A percentile compares a stretch with the other conserved stretches of the same genome.
Evolutionary conservation across 441 rosid genomes (phyloP).

Genomic region (California macrophylla): DNA sequence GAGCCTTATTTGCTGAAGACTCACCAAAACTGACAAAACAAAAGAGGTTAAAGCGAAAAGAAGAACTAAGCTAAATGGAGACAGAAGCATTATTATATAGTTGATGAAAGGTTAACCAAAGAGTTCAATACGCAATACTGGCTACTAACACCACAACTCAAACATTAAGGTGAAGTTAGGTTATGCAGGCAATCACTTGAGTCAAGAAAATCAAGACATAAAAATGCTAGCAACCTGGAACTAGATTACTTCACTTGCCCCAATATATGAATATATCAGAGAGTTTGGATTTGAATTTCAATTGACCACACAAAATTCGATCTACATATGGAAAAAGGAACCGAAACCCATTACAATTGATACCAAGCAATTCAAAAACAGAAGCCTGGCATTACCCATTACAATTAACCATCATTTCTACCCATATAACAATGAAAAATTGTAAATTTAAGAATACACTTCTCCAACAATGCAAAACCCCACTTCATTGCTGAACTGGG

Average conservation of each 20-base stretch:
- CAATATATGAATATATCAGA: neutral
- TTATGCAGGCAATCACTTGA: slow-evolving; percentile 23
- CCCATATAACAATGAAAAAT: neutral
- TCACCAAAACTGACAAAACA: neutral
- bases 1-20: neutral
- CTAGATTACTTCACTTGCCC: neutral
- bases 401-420: neutral
- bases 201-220: neutral
- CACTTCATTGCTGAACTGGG: slow-evolving; percentile 12
- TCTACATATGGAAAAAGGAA: neutral
- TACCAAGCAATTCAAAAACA: neutral
- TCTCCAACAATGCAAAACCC: slow-evolving; percentile 8
- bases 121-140: neutral
- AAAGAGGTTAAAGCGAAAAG: neutral
- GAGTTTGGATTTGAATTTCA: neutral
- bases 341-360: neutral
- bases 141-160: neutral
- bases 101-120: neutral
- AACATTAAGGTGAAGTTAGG: slow-evolving; percentile 9
- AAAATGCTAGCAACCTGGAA: neutral
- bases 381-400: neutral
- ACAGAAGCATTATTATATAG: neutral
- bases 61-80: neutral
- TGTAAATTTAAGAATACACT: neutral
- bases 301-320: neutral